Conservation (phyloP, 352 stramenopile genomes). For the Salisapilia sapeloensis region DNA sequence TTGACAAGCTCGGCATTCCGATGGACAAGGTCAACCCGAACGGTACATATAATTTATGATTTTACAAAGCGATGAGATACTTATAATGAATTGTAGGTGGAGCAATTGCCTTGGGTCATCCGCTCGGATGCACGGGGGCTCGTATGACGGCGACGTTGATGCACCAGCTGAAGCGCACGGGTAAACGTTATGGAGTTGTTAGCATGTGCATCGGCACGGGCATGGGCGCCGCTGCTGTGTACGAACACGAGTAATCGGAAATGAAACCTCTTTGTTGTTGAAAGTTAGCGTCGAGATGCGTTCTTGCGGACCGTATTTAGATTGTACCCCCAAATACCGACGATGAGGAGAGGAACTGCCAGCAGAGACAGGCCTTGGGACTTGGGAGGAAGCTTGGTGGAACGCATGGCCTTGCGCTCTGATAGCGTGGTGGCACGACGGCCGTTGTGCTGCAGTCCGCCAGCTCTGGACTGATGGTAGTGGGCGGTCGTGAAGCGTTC, state of each 20-base stretch:
- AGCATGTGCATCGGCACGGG: slow-evolving; percentile 93
- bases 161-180: slow-evolving; percentile 81
- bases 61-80: neutral
- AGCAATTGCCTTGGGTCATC: slow-evolving; percentile 81
- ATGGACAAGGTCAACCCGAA: slow-evolving; percentile 83
- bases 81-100: slow-evolving; percentile 12
- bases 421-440: slow-evolving; percentile 34
- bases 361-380: slow-evolving; percentile 38
- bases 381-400: slow-evolving; percentile 36
- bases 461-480: slow-evolving; percentile 40
- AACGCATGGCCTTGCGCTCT: slow-evolving; percentile 53
- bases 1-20: slow-evolving; percentile 60
- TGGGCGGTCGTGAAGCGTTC: slow-evolving; percentile 66
- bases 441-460: too few species aligned
- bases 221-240: slow-evolving; percentile 86
- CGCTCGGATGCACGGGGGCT: slow-evolving; percentile 79
- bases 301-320: slow-evolving; percentile 32
- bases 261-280: too few species aligned
- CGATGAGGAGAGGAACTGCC: slow-evolving; percentile 28
- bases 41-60: slow-evolving; percentile 8
- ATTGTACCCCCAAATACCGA: slow-evolving; percentile 44
- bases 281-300: too few species aligned
- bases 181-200: slow-evolving; percentile 77
- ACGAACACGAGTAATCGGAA: slow-evolving; percentile 54
- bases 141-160: slow-evolving; percentile 85